Conservation (phyloP, 225 moss, liverwort and hornwort species). For the Neckera pumila region DNA sequence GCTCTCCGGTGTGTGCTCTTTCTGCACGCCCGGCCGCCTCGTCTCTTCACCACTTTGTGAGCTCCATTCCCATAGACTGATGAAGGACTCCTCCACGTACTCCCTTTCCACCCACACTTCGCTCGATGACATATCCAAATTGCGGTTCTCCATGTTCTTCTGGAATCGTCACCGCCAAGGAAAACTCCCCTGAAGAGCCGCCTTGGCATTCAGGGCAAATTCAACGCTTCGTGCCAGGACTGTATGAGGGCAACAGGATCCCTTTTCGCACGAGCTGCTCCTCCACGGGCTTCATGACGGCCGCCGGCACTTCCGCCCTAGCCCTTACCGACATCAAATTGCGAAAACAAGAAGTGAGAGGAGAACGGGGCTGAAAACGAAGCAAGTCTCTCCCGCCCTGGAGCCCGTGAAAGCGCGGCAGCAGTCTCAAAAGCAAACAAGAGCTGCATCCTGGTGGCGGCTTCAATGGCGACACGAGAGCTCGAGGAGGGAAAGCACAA, state of each 20-base stretch:
- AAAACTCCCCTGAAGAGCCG: conserved; percentile 46
- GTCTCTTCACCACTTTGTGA: conserved; percentile 17
- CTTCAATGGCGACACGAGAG: neutral
- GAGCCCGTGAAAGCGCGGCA: conserved; percentile 9
- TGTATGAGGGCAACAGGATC: conserved; percentile 20
- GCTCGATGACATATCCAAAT: conserved; percentile 79
- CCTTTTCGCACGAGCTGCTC: conserved; percentile 29
- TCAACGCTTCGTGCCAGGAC: conserved; percentile 21
- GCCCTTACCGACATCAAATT: conserved; percentile 4
- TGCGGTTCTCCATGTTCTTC: conserved; percentile 44
- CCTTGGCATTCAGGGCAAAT: conserved; percentile 66
- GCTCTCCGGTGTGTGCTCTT: conserved; percentile 37
- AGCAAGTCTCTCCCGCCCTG: neutral
- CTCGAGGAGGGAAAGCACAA: neutral
- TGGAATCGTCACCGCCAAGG: conserved; percentile 49
- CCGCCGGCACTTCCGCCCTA: conserved; percentile 15
- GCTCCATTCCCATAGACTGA: conserved; percentile 16
- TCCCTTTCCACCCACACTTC: conserved; percentile 79
- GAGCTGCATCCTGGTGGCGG: conserved; percentile 11
- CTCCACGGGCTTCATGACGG: conserved; percentile 16
- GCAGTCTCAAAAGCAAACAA: conserved; percentile 1
- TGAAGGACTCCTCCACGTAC: conserved; percentile 19
- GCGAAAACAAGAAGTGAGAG: neutral
- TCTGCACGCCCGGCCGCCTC: conserved; percentile 10
- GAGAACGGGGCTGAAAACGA: neutral